Evolutionary conservation across 2,329 filamentous ascomycete genomes (phyloP), one percentile per base, ranked within the genome.

Genomic region (Scedosporium minutisporum): DNA sequence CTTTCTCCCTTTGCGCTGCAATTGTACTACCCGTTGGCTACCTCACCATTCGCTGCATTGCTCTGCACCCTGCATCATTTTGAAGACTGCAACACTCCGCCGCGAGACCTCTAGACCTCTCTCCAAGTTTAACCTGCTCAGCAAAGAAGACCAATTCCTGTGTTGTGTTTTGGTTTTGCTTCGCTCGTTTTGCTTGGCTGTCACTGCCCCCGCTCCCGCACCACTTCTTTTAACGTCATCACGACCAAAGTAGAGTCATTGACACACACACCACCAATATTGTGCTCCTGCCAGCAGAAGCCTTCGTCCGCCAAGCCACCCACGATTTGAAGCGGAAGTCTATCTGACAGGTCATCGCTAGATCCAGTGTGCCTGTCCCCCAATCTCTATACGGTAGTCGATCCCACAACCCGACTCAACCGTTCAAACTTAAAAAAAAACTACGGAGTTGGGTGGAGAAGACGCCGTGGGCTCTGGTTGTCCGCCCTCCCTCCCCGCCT

Each of bases 401-500:
- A 29, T 57, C 51, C 14, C 51, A 23, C 18, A 57, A 25, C 51
- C 51, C 27, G 55, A n/a, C 25, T 41, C 16, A 38, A 58, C 25
- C 55, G 33, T 18, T 27, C 12, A 58, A 58, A 58, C 55, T 25
- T 58, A 41, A 58, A 41, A 33, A 58, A 51, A 51, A 23, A n/a
- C 55, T 23, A 7, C 33, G 33, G 27, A 58, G 33, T 27, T 29
- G 55, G 33, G 55, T 58, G 55, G 55, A 41, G 55, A 38, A 33
- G 55, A n/a, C 55, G 25, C 33, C 46, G 33, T 53, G 42, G 18
- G 23, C 18, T 42, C 58, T 60, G 27, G 44, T 16, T 21, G 10
- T 25, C 55, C 27, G 55, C 38, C 38, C 27, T 33, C 62, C 62
- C 57, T 58, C 58, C 38, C 62, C 51, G 23, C 51, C 51, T 55